These are phyloP conservation scores for Chenopodium suecicum DNA, from an alignment of 148 eudicot species.

Conservation along the genomic window DNA sequence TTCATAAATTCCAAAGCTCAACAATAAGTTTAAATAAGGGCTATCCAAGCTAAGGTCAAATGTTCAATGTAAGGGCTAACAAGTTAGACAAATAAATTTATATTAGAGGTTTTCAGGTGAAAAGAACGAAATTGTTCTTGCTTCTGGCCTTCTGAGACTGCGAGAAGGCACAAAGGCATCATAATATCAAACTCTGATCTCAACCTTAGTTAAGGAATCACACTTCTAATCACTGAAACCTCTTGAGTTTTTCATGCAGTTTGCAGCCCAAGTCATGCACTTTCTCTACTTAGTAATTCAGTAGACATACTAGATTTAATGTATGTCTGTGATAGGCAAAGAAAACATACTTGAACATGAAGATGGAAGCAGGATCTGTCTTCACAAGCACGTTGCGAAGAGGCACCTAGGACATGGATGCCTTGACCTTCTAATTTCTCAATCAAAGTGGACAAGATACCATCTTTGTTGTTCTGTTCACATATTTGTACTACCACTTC, in stretches of 20 bases:
- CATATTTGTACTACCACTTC: conserved; percentile 53
- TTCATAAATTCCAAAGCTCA: no score
- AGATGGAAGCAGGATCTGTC: conserved; percentile 51
- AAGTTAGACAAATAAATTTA: no score
- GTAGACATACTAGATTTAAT: neutral
- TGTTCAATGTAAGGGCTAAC: neutral
- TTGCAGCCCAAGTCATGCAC: neutral
- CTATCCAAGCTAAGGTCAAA: neutral
- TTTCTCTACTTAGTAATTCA: neutral
- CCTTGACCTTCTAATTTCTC: conserved; percentile 38
- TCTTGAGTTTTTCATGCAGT: neutral
- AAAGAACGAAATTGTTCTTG: neutral
- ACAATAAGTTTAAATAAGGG: neutral
- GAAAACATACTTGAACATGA: conserved; percentile 41
- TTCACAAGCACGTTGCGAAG: conserved; percentile 33
- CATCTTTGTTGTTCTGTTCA: conserved; percentile 19
- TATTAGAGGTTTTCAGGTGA: neutral
- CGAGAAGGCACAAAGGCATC: neutral
- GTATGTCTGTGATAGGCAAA: neutral
- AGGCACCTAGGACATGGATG: conserved; percentile 37
- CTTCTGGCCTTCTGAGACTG: neutral
- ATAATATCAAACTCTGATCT: neutral
- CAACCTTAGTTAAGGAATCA: neutral
- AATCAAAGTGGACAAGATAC: conserved; percentile 30
- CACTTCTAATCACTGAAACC: neutral